Evolutionary conservation across 768 basidiomycete genomes (phyloP).

Genomic region (Chiua virens): DNA sequence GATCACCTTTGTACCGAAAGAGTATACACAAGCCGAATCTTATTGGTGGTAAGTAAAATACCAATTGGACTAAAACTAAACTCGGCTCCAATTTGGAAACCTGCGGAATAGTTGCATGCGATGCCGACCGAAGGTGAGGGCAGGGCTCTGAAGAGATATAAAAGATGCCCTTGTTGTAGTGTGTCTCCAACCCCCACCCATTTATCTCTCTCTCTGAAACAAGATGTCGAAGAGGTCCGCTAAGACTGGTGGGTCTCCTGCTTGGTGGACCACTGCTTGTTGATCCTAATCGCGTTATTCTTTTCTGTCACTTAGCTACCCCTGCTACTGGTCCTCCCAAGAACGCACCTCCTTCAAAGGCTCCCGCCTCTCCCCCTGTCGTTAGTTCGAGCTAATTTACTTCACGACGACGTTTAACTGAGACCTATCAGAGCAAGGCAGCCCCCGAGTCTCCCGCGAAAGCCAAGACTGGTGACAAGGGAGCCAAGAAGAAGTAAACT

Average conservation of each 20-base stretch:
- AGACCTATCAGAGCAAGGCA: slow-evolving; percentile 19
- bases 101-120: slow-evolving; percentile 12
- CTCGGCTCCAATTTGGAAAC: neutral
- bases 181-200: neutral
- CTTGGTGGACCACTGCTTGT: slow-evolving; percentile 7
- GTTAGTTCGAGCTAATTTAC: slow-evolving; percentile 8
- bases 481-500: slow-evolving; percentile 31
- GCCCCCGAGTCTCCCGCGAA: slow-evolving; percentile 30
- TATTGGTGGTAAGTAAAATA: slow-evolving; percentile 7
- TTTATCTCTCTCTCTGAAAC: slow-evolving; percentile 5
- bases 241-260: slow-evolving; percentile 25
- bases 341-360: slow-evolving; percentile 22
- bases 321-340: slow-evolving; percentile 14
- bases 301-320: slow-evolving; percentile 6
- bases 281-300: slow-evolving; percentile 15
- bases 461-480: slow-evolving; percentile 24
- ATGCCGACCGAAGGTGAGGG: slow-evolving; percentile 26
- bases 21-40: slow-evolving; percentile 4
- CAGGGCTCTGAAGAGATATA: slow-evolving; percentile 26
- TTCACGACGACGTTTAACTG: neutral
- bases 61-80: neutral
- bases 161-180: slow-evolving; percentile 9
- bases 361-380: slow-evolving; percentile 11
- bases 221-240: slow-evolving; percentile 24
- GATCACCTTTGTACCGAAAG: slow-evolving; percentile 7